phyloP scores from a whole-genome alignment of 495 filamentous ascomycete genomes.

The Hypoxylon crocopeplum region DNA sequence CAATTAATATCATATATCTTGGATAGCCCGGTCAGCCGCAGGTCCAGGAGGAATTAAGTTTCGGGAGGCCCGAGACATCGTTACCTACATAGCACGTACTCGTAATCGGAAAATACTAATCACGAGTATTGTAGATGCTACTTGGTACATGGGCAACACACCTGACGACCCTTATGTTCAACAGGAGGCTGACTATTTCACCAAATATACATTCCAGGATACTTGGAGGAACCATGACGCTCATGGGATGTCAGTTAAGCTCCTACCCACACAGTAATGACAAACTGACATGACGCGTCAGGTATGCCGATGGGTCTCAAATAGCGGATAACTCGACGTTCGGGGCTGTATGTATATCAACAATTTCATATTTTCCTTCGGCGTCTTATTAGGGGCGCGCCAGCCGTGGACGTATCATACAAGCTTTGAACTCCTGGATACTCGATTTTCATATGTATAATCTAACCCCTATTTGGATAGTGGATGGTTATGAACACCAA shows the following conservation, averaged over 20 bases:
- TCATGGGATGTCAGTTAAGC: conserved; percentile 53
- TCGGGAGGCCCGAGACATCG: conserved; percentile 23
- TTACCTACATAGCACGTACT: neutral
- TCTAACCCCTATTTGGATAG: conserved; percentile 10
- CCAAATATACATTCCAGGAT: conserved; percentile 64
- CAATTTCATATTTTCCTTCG: neutral
- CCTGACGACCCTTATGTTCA: conserved; percentile 58
- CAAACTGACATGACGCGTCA: conserved; percentile 8
- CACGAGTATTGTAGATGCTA: conserved; percentile 54
- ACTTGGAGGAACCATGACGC: conserved; percentile 59
- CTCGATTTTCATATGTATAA: neutral
- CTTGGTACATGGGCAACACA: conserved; percentile 63
- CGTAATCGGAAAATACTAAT: conserved; percentile 18
- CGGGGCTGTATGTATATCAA: conserved; percentile 46
- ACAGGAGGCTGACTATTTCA: conserved; percentile 63
- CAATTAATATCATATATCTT: conserved; percentile 12
- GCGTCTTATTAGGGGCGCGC: neutral
- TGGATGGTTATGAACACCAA: conserved; percentile 68
- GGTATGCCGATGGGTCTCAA: conserved; percentile 58
- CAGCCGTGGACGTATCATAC: neutral
- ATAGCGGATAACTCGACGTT: conserved; percentile 55
- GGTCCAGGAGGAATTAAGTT: conserved; percentile 12
- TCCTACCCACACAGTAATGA: neutral
- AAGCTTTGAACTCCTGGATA: neutral
- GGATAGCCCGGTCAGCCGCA: conserved; percentile 15